These are phyloP conservation scores for Westerdykella aurantiaca DNA, from an alignment of 2,329 filamentous ascomycete species.

Conservation along the genomic window DNA sequence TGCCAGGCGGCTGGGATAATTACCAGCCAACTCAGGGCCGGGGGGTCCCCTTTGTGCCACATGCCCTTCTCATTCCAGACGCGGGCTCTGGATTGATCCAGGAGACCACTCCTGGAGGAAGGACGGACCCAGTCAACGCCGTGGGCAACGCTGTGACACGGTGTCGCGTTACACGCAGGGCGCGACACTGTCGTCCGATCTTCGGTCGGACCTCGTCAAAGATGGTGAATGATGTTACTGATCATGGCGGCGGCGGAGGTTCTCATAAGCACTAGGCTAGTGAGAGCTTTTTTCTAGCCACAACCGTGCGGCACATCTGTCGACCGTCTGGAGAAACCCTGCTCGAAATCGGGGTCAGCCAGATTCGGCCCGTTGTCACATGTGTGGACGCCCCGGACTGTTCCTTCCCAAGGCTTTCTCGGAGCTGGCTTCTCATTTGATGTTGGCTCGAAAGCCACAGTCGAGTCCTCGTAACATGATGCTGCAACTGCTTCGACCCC, in stretches of 20 bases:
- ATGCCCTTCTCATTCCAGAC: constrained; percentile 12
- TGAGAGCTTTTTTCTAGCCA: constrained; percentile 21
- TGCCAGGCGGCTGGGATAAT: constrained; percentile 14
- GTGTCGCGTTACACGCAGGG: constrained; percentile 8
- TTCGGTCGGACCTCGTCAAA: constrained; percentile 1
- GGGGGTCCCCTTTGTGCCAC: constrained; percentile 12
- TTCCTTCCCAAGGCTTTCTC: not conserved
- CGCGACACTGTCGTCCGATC: constrained; percentile 6
- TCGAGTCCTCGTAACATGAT: constrained; percentile 8
- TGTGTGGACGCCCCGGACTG: constrained; percentile 11
- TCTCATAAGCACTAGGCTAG: constrained; percentile 25
- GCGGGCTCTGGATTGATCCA: constrained; percentile 3
- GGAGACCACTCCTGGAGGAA: constrained; percentile 9
- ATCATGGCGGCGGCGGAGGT: constrained; percentile 10
- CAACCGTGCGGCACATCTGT: constrained; percentile 21
- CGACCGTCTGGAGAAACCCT: constrained; percentile 26
- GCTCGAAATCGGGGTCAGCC: constrained; percentile 1
- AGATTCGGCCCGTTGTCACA: constrained; percentile 9
- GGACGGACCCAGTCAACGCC: not conserved
- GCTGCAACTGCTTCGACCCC: constrained; percentile 11
- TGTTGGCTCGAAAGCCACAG: constrained; percentile 10
- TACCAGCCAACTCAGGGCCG: constrained; percentile 3
- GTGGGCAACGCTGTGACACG: not conserved
- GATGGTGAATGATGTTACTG: constrained; percentile 9
- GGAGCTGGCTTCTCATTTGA: constrained; percentile 2